phyloP scores from a whole-genome alignment of 2,329 filamentous ascomycete genomes.

The Neurospora sp. region DNA sequence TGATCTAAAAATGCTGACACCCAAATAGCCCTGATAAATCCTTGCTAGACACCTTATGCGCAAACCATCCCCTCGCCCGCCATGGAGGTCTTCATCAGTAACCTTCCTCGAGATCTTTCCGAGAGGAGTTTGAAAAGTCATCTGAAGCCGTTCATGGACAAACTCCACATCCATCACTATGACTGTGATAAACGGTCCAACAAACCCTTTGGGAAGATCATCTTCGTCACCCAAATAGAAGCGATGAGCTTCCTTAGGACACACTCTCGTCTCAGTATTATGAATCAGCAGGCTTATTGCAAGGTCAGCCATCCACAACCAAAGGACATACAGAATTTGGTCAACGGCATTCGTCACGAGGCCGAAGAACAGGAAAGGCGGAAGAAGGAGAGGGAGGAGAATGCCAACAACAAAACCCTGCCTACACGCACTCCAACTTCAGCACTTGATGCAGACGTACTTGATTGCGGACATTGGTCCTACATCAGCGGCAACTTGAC shows the following conservation, averaged over 20 bases:
- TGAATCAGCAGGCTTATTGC: conserved; percentile 23
- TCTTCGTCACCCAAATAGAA: conserved; percentile 31
- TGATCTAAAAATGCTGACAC: neutral
- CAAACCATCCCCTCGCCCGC: neutral
- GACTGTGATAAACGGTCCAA: conserved; percentile 31
- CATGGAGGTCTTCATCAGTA: conserved; percentile 38
- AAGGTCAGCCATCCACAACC: conserved; percentile 11
- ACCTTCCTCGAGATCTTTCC: conserved; percentile 32
- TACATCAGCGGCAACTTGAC: conserved; percentile 28
- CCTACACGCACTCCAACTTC: neutral
- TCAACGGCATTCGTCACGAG: conserved; percentile 10
- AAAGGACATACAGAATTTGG: conserved; percentile 5
- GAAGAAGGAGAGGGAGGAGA: conserved; percentile 3
- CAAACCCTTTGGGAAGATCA: conserved; percentile 28
- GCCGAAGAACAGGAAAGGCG: conserved; percentile 3
- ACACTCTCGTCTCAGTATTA: conserved; percentile 21
- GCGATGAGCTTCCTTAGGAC: conserved; percentile 28
- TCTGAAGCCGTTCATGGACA: conserved; percentile 30
- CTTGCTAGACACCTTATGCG: neutral
- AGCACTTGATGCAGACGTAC: conserved; percentile 4
- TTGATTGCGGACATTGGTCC: conserved; percentile 36
- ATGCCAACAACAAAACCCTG: neutral
- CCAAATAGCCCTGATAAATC: neutral
- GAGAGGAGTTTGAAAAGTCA: conserved; percentile 28
- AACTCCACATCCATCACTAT: conserved; percentile 33